Evolutionary conservation across 2,329 filamentous ascomycete genomes (phyloP).

Genomic region (Phialophora verrucosa): DNA sequence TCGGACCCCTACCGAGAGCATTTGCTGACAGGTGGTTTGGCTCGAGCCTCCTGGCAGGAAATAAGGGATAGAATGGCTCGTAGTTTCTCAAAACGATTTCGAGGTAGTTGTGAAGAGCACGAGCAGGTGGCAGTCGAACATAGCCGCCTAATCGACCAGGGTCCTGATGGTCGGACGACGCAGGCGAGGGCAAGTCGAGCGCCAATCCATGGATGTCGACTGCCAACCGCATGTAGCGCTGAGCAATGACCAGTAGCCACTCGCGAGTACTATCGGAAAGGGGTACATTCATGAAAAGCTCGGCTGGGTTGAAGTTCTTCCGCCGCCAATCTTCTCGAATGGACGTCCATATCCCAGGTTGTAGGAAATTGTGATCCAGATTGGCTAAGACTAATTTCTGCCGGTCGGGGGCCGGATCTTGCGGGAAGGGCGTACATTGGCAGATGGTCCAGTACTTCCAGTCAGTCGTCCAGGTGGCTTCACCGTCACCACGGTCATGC

Average conservation of each 20-base stretch:
- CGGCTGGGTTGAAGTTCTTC: constrained; percentile 4
- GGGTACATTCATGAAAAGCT: neutral
- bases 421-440: constrained; percentile 7
- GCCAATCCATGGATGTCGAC: constrained; percentile 3
- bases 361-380: neutral
- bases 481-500: neutral
- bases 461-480: constrained; percentile 8
- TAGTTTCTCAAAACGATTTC: constrained; percentile 9
- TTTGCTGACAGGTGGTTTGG: constrained; percentile 1
- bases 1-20: neutral
- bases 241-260: constrained; percentile 6
- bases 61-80: constrained; percentile 12
- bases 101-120: constrained; percentile 8
- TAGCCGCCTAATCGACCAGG: neutral
- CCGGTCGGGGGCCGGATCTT: constrained; percentile 1
- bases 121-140: constrained; percentile 7
- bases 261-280: constrained; percentile 10
- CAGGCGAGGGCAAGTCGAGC: neutral
- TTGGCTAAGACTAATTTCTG: neutral
- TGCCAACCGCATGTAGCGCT: constrained; percentile 4
- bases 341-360: neutral
- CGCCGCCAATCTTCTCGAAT: neutral
- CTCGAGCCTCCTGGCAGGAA: constrained; percentile 6
- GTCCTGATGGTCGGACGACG: neutral
- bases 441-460: constrained; percentile 19